phyloP scores from a whole-genome alignment of 1,284 basidiomycete species.

The Sphaerobolus stellatus region DNA sequence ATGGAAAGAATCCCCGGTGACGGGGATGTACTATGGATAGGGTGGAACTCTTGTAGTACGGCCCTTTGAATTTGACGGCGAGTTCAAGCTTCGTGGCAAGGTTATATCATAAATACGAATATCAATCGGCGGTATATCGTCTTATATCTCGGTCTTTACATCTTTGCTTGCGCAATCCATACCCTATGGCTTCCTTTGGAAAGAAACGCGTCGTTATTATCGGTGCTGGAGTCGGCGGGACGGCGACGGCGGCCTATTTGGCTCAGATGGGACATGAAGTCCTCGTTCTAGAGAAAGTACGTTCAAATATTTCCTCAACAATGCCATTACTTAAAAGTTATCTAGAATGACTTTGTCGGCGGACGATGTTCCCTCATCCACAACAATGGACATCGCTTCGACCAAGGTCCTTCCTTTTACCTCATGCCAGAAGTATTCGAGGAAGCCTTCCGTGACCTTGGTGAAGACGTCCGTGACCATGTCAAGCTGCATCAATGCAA shows the following conservation, averaged over 20 bases:
- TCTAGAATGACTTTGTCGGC: constrained; percentile 43
- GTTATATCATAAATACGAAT: too few relatives aligned
- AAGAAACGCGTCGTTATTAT: background rate
- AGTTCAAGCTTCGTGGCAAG: too few relatives aligned
- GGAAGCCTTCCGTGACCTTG: constrained; percentile 43
- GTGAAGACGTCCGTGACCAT: constrained; percentile 38
- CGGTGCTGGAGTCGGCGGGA: background rate
- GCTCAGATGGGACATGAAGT: constrained; percentile 14
- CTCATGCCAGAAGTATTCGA: constrained; percentile 47
- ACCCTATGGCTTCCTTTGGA: too few relatives aligned
- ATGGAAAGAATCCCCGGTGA: too few relatives aligned
- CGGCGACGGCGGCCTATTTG: constrained; percentile 11
- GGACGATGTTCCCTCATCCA: constrained; percentile 49
- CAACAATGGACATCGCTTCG: constrained; percentile 40
- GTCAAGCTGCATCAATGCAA: constrained; percentile 41
- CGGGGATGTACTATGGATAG: too few relatives aligned
- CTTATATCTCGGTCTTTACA: too few relatives aligned
- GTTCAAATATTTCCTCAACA: too few relatives aligned
- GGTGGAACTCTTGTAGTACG: too few relatives aligned
- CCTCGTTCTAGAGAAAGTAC: constrained; percentile 21
- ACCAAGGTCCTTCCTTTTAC: constrained; percentile 44
- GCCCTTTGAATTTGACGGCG: too few relatives aligned
- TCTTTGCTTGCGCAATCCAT: too few relatives aligned
- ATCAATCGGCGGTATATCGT: too few relatives aligned
- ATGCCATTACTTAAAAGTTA: too few relatives aligned